These are phyloP conservation scores for Lathyrus tuberosus DNA, from an alignment of 306 rosid species.

Conservation along the genomic window DNA sequence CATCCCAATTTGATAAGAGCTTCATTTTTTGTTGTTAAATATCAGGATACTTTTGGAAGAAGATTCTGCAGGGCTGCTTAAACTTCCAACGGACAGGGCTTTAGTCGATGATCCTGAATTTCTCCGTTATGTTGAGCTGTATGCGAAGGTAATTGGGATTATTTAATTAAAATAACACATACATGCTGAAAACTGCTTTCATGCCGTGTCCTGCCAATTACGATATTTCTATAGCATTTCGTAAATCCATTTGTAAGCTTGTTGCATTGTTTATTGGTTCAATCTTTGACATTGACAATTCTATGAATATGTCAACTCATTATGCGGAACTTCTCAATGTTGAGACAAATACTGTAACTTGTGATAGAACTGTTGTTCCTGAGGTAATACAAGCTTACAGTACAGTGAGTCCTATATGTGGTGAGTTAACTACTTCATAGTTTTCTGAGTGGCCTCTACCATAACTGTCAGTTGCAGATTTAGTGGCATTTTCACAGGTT, in stretches of 20 bases:
- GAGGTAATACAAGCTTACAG: slow-evolving; percentile 25
- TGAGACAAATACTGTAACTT: slow-evolving; percentile 23
- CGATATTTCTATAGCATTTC: slow-evolving; percentile 21
- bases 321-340: no score
- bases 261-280: slow-evolving; percentile 19
- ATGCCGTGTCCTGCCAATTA: slow-evolving; percentile 15
- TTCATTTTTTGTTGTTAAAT: slow-evolving; percentile 30
- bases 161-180: slow-evolving; percentile 26
- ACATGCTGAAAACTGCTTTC: not conserved
- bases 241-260: slow-evolving; percentile 23
- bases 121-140: slow-evolving; percentile 65
- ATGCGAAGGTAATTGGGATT: slow-evolving; percentile 69
- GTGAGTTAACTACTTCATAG: slow-evolving; percentile 26
- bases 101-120: slow-evolving; percentile 73
- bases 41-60: slow-evolving; percentile 71
- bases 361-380: slow-evolving; percentile 20
- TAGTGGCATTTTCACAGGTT: slow-evolving; percentile 40
- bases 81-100: slow-evolving; percentile 81
- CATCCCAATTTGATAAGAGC: not conserved
- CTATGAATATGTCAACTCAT: no score
- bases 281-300: no score
- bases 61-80: slow-evolving; percentile 60
- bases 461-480: slow-evolving; percentile 29
- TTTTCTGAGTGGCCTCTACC: slow-evolving; percentile 35
- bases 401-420: slow-evolving; percentile 24